Evolutionary conservation across 768 basidiomycete genomes (phyloP).

Genomic region (Nidularia sp.): DNA sequence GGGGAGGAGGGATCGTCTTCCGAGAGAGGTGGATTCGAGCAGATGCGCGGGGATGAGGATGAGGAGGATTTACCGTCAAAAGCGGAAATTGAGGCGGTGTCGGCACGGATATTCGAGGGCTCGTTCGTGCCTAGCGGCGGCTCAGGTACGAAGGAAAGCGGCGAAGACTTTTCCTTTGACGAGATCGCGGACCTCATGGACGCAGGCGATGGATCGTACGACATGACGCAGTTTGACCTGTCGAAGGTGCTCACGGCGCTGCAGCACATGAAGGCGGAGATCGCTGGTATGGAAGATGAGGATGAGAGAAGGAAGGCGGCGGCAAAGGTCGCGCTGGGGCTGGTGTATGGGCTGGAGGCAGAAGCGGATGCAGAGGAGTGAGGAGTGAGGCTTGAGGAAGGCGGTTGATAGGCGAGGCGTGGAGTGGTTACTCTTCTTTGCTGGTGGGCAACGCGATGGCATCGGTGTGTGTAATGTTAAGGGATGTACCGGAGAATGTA

Average conservation of each 20-base stretch:
- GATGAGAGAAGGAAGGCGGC: conserved; percentile 64
- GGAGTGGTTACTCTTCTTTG: too few species aligned
- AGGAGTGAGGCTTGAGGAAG: background rate
- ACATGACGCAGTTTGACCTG: conserved; percentile 55
- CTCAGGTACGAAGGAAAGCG: background rate
- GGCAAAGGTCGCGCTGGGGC: conserved; percentile 65
- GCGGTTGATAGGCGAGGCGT: too few species aligned
- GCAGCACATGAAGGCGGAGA: conserved; percentile 72
- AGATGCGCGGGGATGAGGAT: background rate
- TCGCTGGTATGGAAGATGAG: conserved; percentile 60
- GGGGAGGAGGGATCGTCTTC: conserved; percentile 7
- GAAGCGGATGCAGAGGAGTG: conserved; percentile 5
- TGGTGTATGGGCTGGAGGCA: conserved; percentile 63
- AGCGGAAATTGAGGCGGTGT: conserved; percentile 45
- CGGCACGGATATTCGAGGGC: conserved; percentile 46
- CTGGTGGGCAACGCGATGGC: too few species aligned
- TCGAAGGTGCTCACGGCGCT: conserved; percentile 54
- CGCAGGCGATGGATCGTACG: conserved; percentile 19
- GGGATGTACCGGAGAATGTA: too few species aligned
- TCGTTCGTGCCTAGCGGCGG: background rate
- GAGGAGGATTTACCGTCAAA: conserved; percentile 39
- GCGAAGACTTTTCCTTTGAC: background rate
- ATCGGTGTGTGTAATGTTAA: too few species aligned
- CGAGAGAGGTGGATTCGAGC: conserved; percentile 4
- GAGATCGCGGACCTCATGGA: background rate